Conservation (phyloP, 1,139 yeast genomes). For the Diutina catenulata region DNA sequence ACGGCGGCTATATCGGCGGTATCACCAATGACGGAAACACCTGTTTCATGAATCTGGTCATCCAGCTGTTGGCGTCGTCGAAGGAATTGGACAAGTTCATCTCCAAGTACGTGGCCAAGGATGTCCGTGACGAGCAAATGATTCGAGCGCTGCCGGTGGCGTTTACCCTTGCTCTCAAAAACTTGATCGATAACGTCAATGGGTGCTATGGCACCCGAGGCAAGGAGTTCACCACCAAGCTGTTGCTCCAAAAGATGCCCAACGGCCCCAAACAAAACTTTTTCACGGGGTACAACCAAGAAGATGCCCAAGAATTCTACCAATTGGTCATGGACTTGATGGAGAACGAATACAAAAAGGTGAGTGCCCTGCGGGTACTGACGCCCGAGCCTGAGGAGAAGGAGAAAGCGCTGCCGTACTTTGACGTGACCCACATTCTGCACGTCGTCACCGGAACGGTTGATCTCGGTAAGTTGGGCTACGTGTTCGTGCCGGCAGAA, state of each 20-base stretch:
- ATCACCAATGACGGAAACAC: constrained; percentile 84
- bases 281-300: constrained; percentile 77
- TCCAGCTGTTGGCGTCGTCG: constrained; percentile 76
- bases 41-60: constrained; percentile 85
- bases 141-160: constrained; percentile 8
- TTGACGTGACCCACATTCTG: constrained; percentile 14
- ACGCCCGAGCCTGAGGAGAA: constrained; percentile 9
- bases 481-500: constrained; percentile 56
- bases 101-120: constrained; percentile 14
- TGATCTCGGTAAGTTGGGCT: constrained; percentile 43
- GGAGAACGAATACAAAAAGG: constrained; percentile 46
- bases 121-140: constrained; percentile 20
- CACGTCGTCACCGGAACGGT: constrained; percentile 34
- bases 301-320: constrained; percentile 91
- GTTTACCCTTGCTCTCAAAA: constrained; percentile 43
- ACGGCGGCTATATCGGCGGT: constrained; percentile 77
- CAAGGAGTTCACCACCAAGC: constrained; percentile 57
- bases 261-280: constrained; percentile 70
- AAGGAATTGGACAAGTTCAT: constrained; percentile 47
- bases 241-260: constrained; percentile 58
- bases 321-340: constrained; percentile 65
- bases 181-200: constrained; percentile 42
- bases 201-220: constrained; percentile 40
- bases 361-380: constrained; percentile 1
- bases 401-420: constrained; percentile 11